phyloP scores from a whole-genome alignment of 805 yeast species.

The Candida cerambycidarum region DNA sequence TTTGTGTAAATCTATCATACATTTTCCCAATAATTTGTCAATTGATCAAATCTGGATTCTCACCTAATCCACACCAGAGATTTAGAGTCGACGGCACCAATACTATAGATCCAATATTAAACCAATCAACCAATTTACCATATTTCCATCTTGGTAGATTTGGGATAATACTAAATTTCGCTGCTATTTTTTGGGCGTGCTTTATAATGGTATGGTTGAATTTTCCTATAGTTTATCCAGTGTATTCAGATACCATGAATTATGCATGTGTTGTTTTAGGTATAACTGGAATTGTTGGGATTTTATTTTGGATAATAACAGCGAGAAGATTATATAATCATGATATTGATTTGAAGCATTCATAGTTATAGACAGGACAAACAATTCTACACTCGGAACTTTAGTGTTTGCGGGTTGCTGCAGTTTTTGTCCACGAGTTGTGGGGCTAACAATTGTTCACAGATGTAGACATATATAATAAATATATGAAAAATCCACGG shows the following conservation, averaged over 20 bases:
- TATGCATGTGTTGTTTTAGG: slow-evolving; percentile 23
- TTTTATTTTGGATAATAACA: slow-evolving; percentile 18
- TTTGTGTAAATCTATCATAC: slow-evolving; percentile 31
- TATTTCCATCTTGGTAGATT: slow-evolving; percentile 18
- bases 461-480: too few relatives aligned
- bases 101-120: slow-evolving; percentile 8
- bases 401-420: too few relatives aligned
- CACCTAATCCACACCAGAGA: slow-evolving; percentile 12
- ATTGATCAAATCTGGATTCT: slow-evolving; percentile 13
- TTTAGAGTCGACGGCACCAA: slow-evolving; percentile 3
- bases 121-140: slow-evolving; percentile 11
- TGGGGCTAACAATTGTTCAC: too few relatives aligned
- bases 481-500: too few relatives aligned
- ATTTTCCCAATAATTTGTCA: slow-evolving; percentile 28
- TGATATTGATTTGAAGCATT: slow-evolving; percentile 10
- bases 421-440: too few relatives aligned
- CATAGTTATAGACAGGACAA: too few relatives aligned
- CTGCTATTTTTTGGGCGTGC: slow-evolving; percentile 19
- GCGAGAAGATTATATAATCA: slow-evolving; percentile 16
- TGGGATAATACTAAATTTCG: slow-evolving; percentile 18
- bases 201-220: slow-evolving; percentile 21
- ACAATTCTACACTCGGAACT: too few relatives aligned
- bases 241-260: slow-evolving; percentile 19
- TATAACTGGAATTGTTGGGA: slow-evolving; percentile 18
- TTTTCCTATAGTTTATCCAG: slow-evolving; percentile 19